Percentiles rank a stretch among this genome's conserved stretches.
phyloP scores from a whole-genome alignment of 1,284 basidiomycete genomes.

The Papiliotrema laurentii region DNA sequence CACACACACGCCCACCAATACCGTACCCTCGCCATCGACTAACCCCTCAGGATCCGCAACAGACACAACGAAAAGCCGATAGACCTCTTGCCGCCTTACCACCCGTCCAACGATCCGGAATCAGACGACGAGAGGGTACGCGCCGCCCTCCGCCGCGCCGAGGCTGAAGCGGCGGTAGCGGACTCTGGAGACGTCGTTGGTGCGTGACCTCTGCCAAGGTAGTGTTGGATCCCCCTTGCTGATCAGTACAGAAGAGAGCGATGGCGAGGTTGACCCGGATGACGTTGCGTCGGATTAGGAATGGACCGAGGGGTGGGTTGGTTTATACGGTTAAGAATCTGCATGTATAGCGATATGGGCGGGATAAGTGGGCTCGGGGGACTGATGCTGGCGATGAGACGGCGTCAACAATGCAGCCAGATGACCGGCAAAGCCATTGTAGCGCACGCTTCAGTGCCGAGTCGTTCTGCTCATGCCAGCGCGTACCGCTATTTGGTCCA shows the following conservation, averaged over 20 bases:
- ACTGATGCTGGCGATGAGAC: too few relatives aligned
- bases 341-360: too few relatives aligned
- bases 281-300: slow-evolving; percentile 41
- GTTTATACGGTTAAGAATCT: too few relatives aligned
- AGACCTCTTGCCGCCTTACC: slow-evolving; percentile 55
- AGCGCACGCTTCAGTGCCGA: too few relatives aligned
- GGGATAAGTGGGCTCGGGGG: too few relatives aligned
- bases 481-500: too few relatives aligned
- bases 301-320: too few relatives aligned
- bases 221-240: slow-evolving; percentile 2
- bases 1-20: too few relatives aligned
- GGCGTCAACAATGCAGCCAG: too few relatives aligned
- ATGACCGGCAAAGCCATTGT: too few relatives aligned
- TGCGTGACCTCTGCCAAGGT: slow-evolving; percentile 14
- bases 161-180: slow-evolving; percentile 39
- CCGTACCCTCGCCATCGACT: too few relatives aligned
- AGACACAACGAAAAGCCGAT: slow-evolving; percentile 60
- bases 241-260: slow-evolving; percentile 26
- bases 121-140: slow-evolving; percentile 42
- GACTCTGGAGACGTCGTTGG: slow-evolving; percentile 43
- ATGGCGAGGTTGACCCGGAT: slow-evolving; percentile 40
- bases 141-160: slow-evolving; percentile 32
- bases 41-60: slow-evolving; percentile 60
- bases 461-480: too few relatives aligned
- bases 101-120: slow-evolving; percentile 27